Percentiles rank a stretch among this genome's conserved stretches.
Conservation (phyloP, 331 rosid species). For the Quercus tomentella region DNA sequence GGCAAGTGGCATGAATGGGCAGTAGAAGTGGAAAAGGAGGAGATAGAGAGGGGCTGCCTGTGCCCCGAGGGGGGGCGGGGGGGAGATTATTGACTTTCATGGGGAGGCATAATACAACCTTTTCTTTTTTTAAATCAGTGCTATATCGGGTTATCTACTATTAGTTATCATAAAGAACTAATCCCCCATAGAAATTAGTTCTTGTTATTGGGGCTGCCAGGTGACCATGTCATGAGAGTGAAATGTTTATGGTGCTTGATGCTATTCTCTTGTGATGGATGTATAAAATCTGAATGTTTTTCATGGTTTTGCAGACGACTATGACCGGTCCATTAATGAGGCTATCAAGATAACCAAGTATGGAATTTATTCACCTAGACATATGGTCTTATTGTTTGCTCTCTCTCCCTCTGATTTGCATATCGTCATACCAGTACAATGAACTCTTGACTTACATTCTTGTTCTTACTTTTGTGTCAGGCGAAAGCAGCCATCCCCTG, state of each 20-base stretch:
- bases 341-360: constrained; percentile 99
- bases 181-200: background rate
- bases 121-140: too few relatives aligned
- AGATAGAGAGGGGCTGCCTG: too few relatives aligned
- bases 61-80: too few relatives aligned
- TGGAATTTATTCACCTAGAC: constrained; percentile 17
- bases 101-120: too few relatives aligned
- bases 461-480: constrained; percentile 34
- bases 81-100: too few relatives aligned
- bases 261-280: constrained; percentile 7
- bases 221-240: background rate
- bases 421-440: background rate
- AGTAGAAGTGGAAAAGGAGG: too few relatives aligned
- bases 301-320: constrained; percentile 77
- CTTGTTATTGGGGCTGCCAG: background rate
- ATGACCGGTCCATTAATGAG: constrained; percentile 89
- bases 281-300: constrained; percentile 19
- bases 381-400: background rate
- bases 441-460: constrained; percentile 14
- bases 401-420: background rate
- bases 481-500: constrained; percentile 77
- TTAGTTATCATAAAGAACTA: too few relatives aligned
- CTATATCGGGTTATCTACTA: too few relatives aligned
- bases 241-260: constrained; percentile 2
- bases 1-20: too few relatives aligned